phyloP scores from a whole-genome alignment of 2,329 filamentous ascomycete species.

The Graphiopsis chlorocephala region DNA sequence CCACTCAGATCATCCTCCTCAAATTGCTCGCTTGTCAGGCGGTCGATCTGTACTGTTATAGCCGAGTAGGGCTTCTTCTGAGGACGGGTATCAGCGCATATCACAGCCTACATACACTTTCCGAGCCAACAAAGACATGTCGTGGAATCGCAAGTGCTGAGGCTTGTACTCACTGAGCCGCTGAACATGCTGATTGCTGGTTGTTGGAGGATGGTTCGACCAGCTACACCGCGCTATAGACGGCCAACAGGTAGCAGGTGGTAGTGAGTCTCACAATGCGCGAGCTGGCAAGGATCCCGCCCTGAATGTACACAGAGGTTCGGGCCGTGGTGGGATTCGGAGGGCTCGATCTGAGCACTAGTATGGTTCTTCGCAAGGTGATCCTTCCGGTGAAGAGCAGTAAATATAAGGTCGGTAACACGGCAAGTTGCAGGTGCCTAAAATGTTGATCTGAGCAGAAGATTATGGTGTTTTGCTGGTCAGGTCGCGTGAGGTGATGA shows the following conservation, averaged over 20 bases:
- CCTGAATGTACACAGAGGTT: background rate
- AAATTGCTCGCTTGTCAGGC: conserved; percentile 82
- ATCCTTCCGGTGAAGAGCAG: background rate
- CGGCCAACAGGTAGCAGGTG: too few relatives aligned
- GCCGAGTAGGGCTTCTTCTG: conserved; percentile 85
- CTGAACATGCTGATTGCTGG: conserved; percentile 22
- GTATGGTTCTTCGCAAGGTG: background rate
- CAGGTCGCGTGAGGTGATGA: conserved; percentile 13
- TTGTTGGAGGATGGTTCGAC: background rate
- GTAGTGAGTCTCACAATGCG: background rate
- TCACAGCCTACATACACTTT: background rate
- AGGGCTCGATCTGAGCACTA: background rate
- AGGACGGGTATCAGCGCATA: background rate
- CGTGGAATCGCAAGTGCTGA: background rate
- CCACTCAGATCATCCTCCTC: conserved; percentile 89
- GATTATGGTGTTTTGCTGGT: conserved; percentile 63
- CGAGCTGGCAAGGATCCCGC: background rate
- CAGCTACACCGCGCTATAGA: background rate
- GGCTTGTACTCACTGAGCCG: conserved; percentile 23
- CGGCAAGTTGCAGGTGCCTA: background rate
- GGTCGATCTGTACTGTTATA: conserved; percentile 88
- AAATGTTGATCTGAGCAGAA: conserved; percentile 37
- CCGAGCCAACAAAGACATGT: background rate
- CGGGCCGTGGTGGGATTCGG: background rate
- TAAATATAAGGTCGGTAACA: background rate